Evolutionary conservation across 805 yeast species (phyloP), one percentile per base, ranked within the genome.

Genomic region (Debaryomyces maramus): DNA sequence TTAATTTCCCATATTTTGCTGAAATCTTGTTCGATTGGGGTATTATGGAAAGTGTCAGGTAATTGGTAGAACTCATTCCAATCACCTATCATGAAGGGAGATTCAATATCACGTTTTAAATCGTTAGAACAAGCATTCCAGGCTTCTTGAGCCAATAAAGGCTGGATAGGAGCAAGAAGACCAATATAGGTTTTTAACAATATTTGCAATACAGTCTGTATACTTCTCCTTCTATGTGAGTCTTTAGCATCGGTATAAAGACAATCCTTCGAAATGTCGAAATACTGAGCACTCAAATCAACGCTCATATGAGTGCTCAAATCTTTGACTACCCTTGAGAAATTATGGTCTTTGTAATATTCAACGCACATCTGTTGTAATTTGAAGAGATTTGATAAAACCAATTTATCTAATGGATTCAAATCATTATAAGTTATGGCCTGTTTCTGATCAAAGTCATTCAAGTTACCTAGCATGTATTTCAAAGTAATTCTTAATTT

Each of bases 251-350:
- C 93, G 0, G 96, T 85, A 58, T 93, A 93, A 13, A 93, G 70
- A 35, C 85, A 70, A 55, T 93, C 98, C 55, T 93, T 93, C 28
- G 85, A 78, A 20, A 87, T 74, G 54, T 88, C 96, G 61, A 93
- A 89, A 61, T 91, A 93, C 21, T 83, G 68, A 0, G 97, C 79
- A 15, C 97, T 88, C 40, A 90, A 70, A 15, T 80, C 82, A 16
- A 78, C 74, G 53, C 84, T 88, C 72, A 89, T 73, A 55, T 88
- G 89, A 40, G 77, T 75, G 48, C 84, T 83, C 8, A 89, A 52
- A 5, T 75, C 76, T 43, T 83, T 83, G 20, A 88, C 73, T 6
- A 85, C 85, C 46, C 78, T 75, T 39, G 86, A 78, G 59, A 83
- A 93, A 51, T 84, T 82, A 55, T 76, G 82, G 2, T 59, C 56